Evolutionary conservation across 2,329 filamentous ascomycete species (phyloP).

Genomic region (Raffaelea deltoideospora): DNA sequence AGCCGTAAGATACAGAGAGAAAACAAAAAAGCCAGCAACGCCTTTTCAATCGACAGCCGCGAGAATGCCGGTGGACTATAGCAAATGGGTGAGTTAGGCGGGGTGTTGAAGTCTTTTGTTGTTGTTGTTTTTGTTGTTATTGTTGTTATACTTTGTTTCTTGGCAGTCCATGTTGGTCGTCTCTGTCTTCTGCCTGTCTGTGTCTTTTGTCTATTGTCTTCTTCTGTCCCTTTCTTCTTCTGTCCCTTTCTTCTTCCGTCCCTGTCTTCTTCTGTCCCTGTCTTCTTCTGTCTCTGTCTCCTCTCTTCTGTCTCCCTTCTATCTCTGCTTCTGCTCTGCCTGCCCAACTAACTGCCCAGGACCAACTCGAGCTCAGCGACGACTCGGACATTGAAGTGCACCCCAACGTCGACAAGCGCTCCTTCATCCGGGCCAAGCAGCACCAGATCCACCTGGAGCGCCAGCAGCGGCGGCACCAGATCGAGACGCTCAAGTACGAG

Average conservation of each 20-base stretch:
- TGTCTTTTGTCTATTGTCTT: too few relatives aligned
- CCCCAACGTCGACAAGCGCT: constrained; percentile 95
- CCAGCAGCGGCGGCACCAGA: constrained; percentile 70
- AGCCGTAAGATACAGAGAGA: neutral
- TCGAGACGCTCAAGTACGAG: constrained; percentile 85
- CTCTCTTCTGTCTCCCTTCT: too few relatives aligned
- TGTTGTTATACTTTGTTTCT: too few relatives aligned
- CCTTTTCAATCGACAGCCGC: neutral
- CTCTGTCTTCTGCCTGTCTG: too few relatives aligned
- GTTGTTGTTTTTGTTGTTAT: too few relatives aligned
- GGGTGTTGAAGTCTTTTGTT: too few relatives aligned
- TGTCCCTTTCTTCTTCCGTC: neutral
- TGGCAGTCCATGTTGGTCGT: too few relatives aligned
- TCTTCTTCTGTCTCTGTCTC: neutral
- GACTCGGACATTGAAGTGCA: constrained; percentile 98
- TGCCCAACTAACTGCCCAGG: constrained; percentile 27
- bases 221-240: neutral
- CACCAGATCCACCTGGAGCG: constrained; percentile 91
- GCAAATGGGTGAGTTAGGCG: constrained; percentile 53
- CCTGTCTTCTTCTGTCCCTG: constrained; percentile 2
- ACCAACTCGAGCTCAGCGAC: constrained; percentile 90
- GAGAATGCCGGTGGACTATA: constrained; percentile 37
- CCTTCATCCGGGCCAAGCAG: constrained; percentile 97
- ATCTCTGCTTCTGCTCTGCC: neutral
- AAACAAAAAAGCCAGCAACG: neutral